Percentiles rank a stretch among this genome's conserved stretches.
Conservation (phyloP, 441 rosid genomes). For the Adansonia gregorii region DNA sequence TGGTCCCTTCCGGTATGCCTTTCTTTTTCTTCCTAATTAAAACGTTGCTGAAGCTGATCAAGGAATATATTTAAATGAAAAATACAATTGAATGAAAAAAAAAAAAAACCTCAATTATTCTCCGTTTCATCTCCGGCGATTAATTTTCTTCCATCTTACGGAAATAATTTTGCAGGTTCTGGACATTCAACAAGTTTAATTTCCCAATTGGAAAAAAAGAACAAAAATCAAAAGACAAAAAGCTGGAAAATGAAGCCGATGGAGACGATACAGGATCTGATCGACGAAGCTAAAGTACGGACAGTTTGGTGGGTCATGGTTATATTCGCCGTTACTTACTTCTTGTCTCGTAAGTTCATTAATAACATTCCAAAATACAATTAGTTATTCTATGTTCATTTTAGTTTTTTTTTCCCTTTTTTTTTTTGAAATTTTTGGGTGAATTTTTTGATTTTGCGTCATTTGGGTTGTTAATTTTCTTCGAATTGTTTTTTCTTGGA, state of each 20-base stretch:
- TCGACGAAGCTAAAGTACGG: constrained; percentile 88
- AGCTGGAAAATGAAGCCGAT: constrained; percentile 63
- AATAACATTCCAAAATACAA: neutral
- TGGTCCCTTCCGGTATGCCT: neutral
- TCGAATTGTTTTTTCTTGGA: neutral
- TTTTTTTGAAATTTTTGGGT: neutral
- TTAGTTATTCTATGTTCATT: constrained; percentile 14
- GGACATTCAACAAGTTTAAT: neutral
- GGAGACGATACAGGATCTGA: constrained; percentile 91
- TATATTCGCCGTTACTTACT: constrained; percentile 74
- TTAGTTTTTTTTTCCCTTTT: neutral
- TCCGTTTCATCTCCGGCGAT: neutral
- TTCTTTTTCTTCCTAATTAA: neutral
- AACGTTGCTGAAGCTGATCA: constrained; percentile 19
- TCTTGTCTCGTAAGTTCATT: constrained; percentile 74
- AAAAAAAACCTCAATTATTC: neutral
- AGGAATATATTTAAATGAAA: neutral
- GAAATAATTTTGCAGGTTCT: neutral
- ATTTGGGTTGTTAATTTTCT: neutral
- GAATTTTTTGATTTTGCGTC: constrained; percentile 16
- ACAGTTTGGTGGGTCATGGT: constrained; percentile 83
- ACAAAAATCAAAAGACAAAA: neutral
- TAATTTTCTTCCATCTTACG: neutral
- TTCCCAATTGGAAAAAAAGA: neutral
- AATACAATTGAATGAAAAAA: neutral